Percentiles rank a stretch among this genome's conserved stretches.
Conservation (phyloP, 768 basidiomycete genomes). For the Botryobasidium botryosum region DNA sequence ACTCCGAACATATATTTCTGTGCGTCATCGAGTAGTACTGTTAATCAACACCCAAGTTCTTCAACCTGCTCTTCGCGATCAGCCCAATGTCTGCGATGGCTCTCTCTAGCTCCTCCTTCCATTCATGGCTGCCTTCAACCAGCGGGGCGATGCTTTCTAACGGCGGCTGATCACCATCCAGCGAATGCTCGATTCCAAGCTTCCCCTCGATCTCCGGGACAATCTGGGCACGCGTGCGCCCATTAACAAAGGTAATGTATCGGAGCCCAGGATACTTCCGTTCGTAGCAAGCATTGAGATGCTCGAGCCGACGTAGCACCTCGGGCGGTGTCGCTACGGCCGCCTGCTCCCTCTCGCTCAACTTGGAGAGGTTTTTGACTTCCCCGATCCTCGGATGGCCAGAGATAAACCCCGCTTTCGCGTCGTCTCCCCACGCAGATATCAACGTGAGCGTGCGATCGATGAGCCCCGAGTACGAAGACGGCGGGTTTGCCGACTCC, state of each 20-base stretch:
- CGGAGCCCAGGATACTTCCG: constrained; percentile 51
- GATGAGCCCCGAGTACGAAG: constrained; percentile 10
- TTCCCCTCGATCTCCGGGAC: constrained; percentile 64
- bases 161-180: constrained; percentile 16
- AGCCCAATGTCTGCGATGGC: constrained; percentile 55
- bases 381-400: constrained; percentile 88
- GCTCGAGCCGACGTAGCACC: constrained; percentile 50
- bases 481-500: constrained; percentile 13
- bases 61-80: constrained; percentile 59
- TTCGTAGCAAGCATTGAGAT: constrained; percentile 70
- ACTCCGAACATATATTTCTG: no score
- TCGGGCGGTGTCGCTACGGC: constrained; percentile 46
- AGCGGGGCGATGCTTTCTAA: constrained; percentile 25
- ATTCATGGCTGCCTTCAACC: constrained; percentile 27
- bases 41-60: constrained; percentile 20
- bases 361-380: constrained; percentile 48
- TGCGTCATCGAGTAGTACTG: no score
- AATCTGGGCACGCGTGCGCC: constrained; percentile 51
- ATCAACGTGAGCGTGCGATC: constrained; percentile 34
- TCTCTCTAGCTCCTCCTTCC: constrained; percentile 51
- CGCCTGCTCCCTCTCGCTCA: constrained; percentile 66
- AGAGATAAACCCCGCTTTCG: constrained; percentile 43
- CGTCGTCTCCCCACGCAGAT: constrained; percentile 14
- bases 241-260: constrained; percentile 89
- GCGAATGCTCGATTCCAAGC: constrained; percentile 28